phyloP scores from a whole-genome alignment of 305 asterid genomes.

The Ajuga reptans region DNA sequence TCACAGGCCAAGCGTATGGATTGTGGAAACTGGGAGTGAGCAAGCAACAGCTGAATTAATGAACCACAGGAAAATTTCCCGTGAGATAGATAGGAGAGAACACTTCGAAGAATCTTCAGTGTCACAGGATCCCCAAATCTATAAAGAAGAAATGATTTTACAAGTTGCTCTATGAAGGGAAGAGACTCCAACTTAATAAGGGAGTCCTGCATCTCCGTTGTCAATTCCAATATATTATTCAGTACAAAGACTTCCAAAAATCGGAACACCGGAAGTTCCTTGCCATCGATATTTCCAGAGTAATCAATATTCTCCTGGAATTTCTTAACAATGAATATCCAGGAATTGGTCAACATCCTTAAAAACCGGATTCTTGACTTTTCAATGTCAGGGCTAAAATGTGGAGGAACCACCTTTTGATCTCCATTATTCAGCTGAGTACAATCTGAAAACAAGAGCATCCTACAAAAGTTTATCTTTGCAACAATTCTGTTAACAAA shows the following conservation, averaged over 20 bases:
- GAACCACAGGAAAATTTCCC: constrained; percentile 60
- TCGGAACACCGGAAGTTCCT: constrained; percentile 37
- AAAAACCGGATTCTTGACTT: constrained; percentile 48
- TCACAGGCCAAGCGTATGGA: constrained; percentile 38
- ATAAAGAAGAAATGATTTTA: constrained; percentile 54
- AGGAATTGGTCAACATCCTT: constrained; percentile 51
- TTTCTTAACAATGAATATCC: constrained; percentile 60
- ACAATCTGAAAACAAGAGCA: constrained; percentile 43
- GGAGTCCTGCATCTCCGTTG: constrained; percentile 39
- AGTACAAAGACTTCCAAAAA: constrained; percentile 58
- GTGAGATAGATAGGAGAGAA: constrained; percentile 44
- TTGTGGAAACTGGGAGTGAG: constrained; percentile 64
- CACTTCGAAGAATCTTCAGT: constrained; percentile 52
- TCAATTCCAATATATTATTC: constrained; percentile 48
- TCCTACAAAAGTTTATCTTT: constrained; percentile 53
- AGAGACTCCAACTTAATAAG: constrained; percentile 56
- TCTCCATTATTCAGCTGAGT: constrained; percentile 30
- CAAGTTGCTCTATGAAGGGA: constrained; percentile 58
- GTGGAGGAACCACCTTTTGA: constrained; percentile 23
- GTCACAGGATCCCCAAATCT: constrained; percentile 75
- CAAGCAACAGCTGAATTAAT: constrained; percentile 61
- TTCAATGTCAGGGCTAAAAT: constrained; percentile 35
- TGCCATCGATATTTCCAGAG: constrained; percentile 33
- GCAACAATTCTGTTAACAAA: constrained; percentile 61
- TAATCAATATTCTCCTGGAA: constrained; percentile 29